These are phyloP conservation scores for Iberis pinnata DNA, from an alignment of 345 rosid genomes.

Conservation along the genomic window DNA sequence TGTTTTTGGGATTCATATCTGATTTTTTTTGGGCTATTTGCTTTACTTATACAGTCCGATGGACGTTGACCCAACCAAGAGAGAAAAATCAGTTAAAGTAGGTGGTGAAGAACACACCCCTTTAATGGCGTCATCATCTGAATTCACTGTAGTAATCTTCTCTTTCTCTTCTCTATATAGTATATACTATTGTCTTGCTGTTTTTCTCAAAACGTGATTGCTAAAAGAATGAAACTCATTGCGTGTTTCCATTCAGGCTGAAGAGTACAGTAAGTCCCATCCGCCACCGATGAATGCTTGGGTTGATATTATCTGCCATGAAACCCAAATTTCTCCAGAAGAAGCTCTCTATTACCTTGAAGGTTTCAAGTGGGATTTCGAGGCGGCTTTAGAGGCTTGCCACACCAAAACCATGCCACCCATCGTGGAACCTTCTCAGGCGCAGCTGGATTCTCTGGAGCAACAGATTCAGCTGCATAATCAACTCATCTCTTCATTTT, in stretches of 20 bases:
- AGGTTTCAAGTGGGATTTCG: not conserved
- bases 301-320: not conserved
- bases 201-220: not conserved
- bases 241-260: not conserved
- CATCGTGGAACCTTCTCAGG: not conserved
- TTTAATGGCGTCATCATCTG: conserved; percentile 4
- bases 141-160: not conserved
- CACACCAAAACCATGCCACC: not conserved
- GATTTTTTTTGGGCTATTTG: not conserved
- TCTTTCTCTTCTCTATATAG: not conserved
- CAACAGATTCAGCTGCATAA: not conserved
- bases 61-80: too few relatives aligned
- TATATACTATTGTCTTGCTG: not conserved
- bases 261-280: not conserved
- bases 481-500: not conserved
- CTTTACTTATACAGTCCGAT: conserved; percentile 1
- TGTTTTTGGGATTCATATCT: not conserved
- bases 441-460: not conserved
- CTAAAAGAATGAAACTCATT: not conserved
- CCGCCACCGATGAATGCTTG: not conserved
- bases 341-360: conserved; percentile 18
- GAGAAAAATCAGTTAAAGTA: not conserved
- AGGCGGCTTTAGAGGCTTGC: conserved; percentile 1
- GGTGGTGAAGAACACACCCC: too few relatives aligned
- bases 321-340: not conserved